Evolutionary conservation across 2,329 filamentous ascomycete species (phyloP), one percentile per base, ranked within the genome.

Genomic region (Phyllosticta paracitricarpa): DNA sequence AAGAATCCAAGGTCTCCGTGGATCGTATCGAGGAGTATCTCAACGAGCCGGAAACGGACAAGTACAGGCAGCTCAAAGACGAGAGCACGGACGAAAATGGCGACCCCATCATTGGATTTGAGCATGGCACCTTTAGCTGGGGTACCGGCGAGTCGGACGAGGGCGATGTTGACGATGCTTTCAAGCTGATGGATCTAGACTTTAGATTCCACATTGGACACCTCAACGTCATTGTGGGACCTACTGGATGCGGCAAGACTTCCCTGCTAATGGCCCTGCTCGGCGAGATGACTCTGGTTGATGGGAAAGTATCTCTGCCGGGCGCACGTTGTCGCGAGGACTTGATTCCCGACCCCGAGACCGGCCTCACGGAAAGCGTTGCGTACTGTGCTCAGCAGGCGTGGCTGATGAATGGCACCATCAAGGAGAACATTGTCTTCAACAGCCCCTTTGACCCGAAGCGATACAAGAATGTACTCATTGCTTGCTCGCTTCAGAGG

Each of bases 351-450:
- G 88, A 97, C 71, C 88, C 91, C 2, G 86, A 89, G 62, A 97
- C 93, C 25, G 89, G 88, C 1, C 82, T 97, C 51, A 91, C 89
- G 5, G 92, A 99, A 71, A 96, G 89, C 63, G 87, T 97, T 63
- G 94, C 94, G 17, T 99, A 97, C 72, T 96, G 95, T 72, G 93
- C 94, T 19, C 94, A 99, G 73, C 89, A 96, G 73, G 91, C 94
- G 8, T 99, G 94, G 94, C 81, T 99, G 33, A 89, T 97, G 62
- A 99, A 99, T 69, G 93, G 89, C 54, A 95, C 89, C 22, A 95
- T 99, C 74, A 91, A 89, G 72, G 90, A 97, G 65, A 99, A 99
- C 72, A 99, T 99, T 65, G 75, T 96, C 1, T 99, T 99, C 69
- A 87, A 92, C 6, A 86, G 89, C 22, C 84, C 87, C 0, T 90